A percentile compares a stretch with the other conserved stretches of the same genome.
phyloP scores from a whole-genome alignment of 1,284 basidiomycete genomes.

The Irpex lacteus region DNA sequence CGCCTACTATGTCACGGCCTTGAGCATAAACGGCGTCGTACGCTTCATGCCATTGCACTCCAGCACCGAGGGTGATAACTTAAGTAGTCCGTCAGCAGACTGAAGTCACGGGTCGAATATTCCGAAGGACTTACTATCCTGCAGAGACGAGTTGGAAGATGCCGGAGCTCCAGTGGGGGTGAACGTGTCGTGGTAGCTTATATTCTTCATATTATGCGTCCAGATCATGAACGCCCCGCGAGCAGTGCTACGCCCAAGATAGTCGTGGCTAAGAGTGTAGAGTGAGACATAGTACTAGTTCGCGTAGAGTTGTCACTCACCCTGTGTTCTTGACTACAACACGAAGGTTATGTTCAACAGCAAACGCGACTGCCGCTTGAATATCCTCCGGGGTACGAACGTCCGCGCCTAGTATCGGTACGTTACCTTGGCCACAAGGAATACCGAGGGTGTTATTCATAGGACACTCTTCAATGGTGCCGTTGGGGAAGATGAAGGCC shows the following conservation, averaged over 20 bases:
- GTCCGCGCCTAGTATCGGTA: conserved; percentile 43
- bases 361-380: conserved; percentile 40
- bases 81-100: background rate
- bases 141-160: conserved; percentile 9
- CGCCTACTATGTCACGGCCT: conserved; percentile 22
- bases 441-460: conserved; percentile 35
- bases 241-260: conserved; percentile 23
- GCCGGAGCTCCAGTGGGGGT: conserved; percentile 19
- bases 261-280: conserved; percentile 15
- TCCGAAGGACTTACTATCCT: background rate
- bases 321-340: conserved; percentile 48
- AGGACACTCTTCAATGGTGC: conserved; percentile 40
- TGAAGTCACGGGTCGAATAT: background rate
- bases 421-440: conserved; percentile 41
- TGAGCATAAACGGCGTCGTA: conserved; percentile 33
- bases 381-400: conserved; percentile 34
- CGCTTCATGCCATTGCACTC: conserved; percentile 44
- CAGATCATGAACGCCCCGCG: conserved; percentile 22
- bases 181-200: conserved; percentile 22
- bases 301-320: conserved; percentile 19
- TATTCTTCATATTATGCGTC: conserved; percentile 25
- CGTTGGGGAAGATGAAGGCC: conserved; percentile 36
- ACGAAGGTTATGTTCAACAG: conserved; percentile 36
- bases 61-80: conserved; percentile 40
- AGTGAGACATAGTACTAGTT: background rate